phyloP scores from a whole-genome alignment of 148 eudicot species.

The Simmondsia chinensis region DNA sequence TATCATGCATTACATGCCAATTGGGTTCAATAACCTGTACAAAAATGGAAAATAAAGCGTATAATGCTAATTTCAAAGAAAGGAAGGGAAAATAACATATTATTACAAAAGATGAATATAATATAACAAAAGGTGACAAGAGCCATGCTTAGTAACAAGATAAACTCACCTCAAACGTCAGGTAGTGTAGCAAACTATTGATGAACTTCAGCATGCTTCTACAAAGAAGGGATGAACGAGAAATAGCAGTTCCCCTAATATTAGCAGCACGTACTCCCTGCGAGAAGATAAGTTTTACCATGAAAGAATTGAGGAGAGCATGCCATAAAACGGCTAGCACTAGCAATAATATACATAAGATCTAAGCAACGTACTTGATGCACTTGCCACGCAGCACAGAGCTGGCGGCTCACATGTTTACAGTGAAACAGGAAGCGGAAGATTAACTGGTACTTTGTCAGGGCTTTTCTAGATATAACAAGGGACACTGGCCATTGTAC shows the following conservation, averaged over 20 bases:
- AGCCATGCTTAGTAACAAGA: neutral
- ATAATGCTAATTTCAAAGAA: neutral
- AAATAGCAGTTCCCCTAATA: conserved; percentile 69
- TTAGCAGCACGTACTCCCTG: conserved; percentile 82
- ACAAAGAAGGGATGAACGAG: conserved; percentile 86
- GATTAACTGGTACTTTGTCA: conserved; percentile 91
- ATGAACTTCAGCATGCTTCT: conserved; percentile 93
- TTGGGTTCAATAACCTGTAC: conserved; percentile 96
- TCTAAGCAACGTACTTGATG: conserved; percentile 62
- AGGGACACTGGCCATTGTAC: conserved; percentile 96
- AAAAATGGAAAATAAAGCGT: conserved; percentile 4
- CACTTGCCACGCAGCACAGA: conserved; percentile 95
- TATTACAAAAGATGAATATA: too few species aligned
- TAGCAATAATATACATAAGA: conserved; percentile 3
- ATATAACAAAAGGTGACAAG: neutral
- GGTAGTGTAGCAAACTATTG: conserved; percentile 82
- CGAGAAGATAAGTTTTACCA: conserved; percentile 17
- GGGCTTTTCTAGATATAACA: conserved; percentile 85
- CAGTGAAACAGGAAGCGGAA: conserved; percentile 92
- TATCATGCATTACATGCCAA: conserved; percentile 88
- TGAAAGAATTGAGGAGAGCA: neutral
- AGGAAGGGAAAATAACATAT: too few species aligned
- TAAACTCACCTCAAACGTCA: conserved; percentile 79
- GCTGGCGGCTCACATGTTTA: conserved; percentile 91
- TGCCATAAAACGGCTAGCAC: conserved; percentile 1